These are phyloP conservation scores for Chenopodium formosanum DNA, from an alignment of 148 eudicot species.

Conservation along the genomic window DNA sequence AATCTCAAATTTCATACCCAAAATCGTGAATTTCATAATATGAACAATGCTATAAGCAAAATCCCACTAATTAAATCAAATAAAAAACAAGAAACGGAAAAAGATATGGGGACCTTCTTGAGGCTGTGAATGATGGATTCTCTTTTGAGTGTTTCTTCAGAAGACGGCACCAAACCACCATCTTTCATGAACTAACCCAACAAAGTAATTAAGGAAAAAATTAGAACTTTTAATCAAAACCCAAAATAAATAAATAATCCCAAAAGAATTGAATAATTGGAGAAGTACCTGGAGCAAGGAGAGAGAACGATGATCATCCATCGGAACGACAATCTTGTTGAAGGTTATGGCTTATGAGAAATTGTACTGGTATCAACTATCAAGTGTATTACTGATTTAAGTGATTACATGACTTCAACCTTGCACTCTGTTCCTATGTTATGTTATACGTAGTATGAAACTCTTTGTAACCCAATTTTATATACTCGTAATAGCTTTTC, in stretches of 20 bases:
- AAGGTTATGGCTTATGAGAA: too few species aligned
- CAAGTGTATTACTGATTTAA: too few species aligned
- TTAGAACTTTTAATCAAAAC: background rate
- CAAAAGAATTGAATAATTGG: background rate
- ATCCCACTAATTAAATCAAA: background rate
- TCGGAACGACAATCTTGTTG: background rate
- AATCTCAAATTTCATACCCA: background rate
- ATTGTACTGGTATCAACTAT: too few species aligned
- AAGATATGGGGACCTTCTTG: constrained; percentile 35
- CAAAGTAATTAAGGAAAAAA: background rate
- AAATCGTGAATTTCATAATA: too few species aligned
- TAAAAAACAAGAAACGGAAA: background rate
- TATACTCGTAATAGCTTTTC: too few species aligned
- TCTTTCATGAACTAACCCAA: constrained; percentile 39
- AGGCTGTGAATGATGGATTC: constrained; percentile 41
- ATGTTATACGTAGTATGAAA: too few species aligned
- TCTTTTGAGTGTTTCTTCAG: constrained; percentile 48
- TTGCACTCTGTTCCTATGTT: too few species aligned
- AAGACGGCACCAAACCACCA: constrained; percentile 49
- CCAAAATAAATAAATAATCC: background rate
- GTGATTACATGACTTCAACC: too few species aligned
- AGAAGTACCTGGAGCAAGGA: constrained; percentile 37
- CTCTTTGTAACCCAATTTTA: too few species aligned
- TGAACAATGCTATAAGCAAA: background rate
- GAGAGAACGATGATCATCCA: constrained; percentile 34